These are phyloP conservation scores for Trametes gibbosa DNA, from an alignment of 768 basidiomycete species.

Conservation along the genomic window DNA sequence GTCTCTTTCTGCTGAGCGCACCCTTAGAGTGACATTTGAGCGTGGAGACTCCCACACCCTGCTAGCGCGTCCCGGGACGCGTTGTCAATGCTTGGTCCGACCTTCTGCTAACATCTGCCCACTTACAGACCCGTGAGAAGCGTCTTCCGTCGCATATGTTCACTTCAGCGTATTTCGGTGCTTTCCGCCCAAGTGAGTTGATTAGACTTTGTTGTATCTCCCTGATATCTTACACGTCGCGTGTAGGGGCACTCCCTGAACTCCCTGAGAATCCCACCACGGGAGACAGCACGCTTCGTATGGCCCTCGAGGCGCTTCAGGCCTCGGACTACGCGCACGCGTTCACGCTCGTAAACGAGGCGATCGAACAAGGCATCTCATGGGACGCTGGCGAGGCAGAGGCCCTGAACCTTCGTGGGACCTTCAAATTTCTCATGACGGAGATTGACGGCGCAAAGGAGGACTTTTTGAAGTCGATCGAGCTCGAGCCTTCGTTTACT, in stretches of 20 bases:
- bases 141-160: slow-evolving; percentile 88
- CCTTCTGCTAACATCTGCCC: neutral
- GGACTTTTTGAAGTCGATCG: slow-evolving; percentile 77
- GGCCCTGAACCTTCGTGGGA: slow-evolving; percentile 89
- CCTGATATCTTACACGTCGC: too few species aligned
- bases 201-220: too few species aligned
- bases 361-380: slow-evolving; percentile 83
- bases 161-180: slow-evolving; percentile 93
- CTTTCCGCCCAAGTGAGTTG: slow-evolving; percentile 83
- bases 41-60: too few species aligned
- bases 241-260: slow-evolving; percentile 57
- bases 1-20: too few species aligned
- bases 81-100: too few species aligned
- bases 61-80: too few species aligned
- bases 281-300: slow-evolving; percentile 80
- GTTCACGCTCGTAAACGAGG: slow-evolving; percentile 75
- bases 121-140: slow-evolving; percentile 62
- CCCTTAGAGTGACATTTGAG: too few species aligned
- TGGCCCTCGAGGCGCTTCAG: slow-evolving; percentile 79
- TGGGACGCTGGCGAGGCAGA: slow-evolving; percentile 75
- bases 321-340: slow-evolving; percentile 85
- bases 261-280: slow-evolving; percentile 73
- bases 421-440: slow-evolving; percentile 95
- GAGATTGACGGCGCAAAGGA: slow-evolving; percentile 79
- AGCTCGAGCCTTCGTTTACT: slow-evolving; percentile 64